phyloP scores from a whole-genome alignment of 257 asterid species.

The Echites panduratus region DNA sequence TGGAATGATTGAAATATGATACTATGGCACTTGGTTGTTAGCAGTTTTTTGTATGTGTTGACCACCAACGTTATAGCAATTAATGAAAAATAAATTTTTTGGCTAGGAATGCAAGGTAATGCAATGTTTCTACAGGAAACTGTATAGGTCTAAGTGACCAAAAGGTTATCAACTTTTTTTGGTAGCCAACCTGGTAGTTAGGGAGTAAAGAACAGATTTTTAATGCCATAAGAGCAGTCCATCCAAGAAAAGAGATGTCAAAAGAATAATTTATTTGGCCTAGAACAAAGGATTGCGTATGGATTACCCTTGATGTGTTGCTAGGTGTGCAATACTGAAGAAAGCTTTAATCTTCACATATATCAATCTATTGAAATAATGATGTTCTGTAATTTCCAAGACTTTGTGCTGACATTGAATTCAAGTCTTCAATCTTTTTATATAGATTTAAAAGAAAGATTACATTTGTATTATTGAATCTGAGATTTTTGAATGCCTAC shows the following conservation, averaged over 20 bases:
- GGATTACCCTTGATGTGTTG: not conserved
- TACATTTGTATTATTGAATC: not conserved
- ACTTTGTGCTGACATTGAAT: not conserved
- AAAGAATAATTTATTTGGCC: not conserved
- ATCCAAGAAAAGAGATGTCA: not conserved
- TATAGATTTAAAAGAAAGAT: not conserved
- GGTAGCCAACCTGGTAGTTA: not conserved
- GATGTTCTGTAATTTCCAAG: not conserved
- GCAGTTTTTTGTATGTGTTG: not conserved
- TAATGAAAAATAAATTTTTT: not conserved
- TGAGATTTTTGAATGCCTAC: not conserved
- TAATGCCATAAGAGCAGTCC: not conserved
- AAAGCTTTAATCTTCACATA: not conserved
- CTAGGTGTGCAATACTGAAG: not conserved
- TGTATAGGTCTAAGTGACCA: not conserved
- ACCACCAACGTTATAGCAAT: not conserved
- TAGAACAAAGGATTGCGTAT: not conserved
- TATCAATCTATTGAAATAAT: not conserved
- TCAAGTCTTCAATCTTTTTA: not conserved
- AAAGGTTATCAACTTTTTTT: not conserved
- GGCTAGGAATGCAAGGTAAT: not conserved
- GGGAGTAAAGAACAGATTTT: not conserved
- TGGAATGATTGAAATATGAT: not conserved
- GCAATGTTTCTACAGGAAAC: not conserved
- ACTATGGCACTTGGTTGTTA: not conserved